These are phyloP conservation scores for Rhipidocladum racemiflorum DNA, from an alignment of 176 grass and related monocot species.

Conservation along the genomic window DNA sequence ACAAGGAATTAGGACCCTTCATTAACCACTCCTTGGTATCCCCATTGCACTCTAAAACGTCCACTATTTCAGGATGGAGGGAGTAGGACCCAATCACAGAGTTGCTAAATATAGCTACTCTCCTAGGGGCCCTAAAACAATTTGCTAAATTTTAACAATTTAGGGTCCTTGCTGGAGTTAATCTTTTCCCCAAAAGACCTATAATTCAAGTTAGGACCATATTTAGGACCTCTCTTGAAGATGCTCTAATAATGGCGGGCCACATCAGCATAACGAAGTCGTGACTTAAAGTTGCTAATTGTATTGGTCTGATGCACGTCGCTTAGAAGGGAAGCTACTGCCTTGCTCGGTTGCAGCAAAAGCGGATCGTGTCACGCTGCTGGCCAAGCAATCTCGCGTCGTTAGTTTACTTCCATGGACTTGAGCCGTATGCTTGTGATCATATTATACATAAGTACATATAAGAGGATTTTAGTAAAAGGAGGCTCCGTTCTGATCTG, in stretches of 20 bases:
- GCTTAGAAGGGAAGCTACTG: not conserved
- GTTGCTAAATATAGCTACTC: no score
- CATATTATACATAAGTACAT: not conserved
- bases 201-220: no score
- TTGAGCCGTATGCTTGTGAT: not conserved
- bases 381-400: not conserved
- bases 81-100: no score
- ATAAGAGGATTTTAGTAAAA: not conserved
- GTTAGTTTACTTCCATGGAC: not conserved
- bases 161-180: no score
- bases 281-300: not conserved
- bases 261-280: not conserved
- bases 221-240: no score
- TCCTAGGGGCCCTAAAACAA: no score
- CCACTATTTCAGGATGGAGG: no score
- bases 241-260: not conserved
- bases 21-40: no score
- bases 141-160: no score
- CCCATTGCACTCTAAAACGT: no score
- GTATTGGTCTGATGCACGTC: not conserved
- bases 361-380: not conserved
- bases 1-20: no score
- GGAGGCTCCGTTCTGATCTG: not conserved
- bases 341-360: not conserved
- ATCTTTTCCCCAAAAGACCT: no score